Conservation (phyloP, 306 rosid genomes). For the Trifolium dubium region DNA sequence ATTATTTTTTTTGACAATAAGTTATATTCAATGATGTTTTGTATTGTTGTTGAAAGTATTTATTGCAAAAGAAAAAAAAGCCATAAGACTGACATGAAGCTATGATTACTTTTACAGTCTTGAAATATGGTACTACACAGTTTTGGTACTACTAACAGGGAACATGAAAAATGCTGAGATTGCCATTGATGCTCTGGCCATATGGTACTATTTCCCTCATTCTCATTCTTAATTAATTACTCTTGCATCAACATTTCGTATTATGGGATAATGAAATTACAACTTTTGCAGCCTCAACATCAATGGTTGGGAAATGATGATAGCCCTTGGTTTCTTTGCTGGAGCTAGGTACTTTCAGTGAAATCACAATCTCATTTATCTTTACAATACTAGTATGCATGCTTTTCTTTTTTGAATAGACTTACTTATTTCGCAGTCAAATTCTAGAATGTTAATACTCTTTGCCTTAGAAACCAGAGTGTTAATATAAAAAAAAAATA, state of each 20-base stretch:
- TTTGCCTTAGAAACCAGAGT: too few relatives aligned
- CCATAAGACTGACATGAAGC: constrained; percentile 8
- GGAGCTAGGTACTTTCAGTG: constrained; percentile 53
- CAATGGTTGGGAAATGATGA: constrained; percentile 68
- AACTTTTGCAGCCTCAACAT: constrained; percentile 56
- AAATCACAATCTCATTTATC: constrained; percentile 8
- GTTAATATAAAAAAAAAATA: too few relatives aligned
- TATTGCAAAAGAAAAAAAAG: neutral
- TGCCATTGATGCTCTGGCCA: constrained; percentile 59
- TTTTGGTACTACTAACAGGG: constrained; percentile 62
- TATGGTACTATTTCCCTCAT: constrained; percentile 49
- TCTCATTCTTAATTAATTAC: neutral
- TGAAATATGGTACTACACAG: constrained; percentile 69
- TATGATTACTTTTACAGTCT: constrained; percentile 48
- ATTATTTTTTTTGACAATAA: too few relatives aligned
- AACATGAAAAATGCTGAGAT: constrained; percentile 61
- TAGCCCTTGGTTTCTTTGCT: constrained; percentile 65
- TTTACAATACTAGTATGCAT: neutral
- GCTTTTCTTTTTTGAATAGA: too few relatives aligned
- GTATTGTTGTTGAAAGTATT: too few relatives aligned
- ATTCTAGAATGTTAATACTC: too few relatives aligned
- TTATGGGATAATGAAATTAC: neutral
- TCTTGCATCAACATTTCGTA: constrained; percentile 2
- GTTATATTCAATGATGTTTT: too few relatives aligned
- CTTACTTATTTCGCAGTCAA: too few relatives aligned